Evolutionary conservation across 768 basidiomycete genomes (phyloP).

Genomic region (Calocera viscosa): DNA sequence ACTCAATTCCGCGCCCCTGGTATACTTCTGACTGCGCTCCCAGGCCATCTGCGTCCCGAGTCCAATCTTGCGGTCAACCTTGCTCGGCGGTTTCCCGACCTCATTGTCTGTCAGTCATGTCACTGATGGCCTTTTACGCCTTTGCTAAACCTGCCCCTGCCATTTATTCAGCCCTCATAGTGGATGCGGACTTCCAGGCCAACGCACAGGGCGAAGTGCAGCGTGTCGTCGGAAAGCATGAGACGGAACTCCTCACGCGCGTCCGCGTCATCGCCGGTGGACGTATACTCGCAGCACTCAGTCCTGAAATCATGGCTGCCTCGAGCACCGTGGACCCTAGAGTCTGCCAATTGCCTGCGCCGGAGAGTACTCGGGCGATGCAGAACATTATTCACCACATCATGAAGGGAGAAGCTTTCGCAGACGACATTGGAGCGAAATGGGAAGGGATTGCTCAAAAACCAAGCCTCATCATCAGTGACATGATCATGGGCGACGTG

Average conservation of each 20-base stretch:
- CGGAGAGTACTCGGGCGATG: neutral
- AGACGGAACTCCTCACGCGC: neutral
- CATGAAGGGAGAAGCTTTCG: neutral
- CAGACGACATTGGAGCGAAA: neutral
- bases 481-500: neutral
- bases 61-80: neutral
- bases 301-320: neutral
- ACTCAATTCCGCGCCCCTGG: too few species aligned
- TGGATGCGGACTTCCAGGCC: neutral
- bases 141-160: neutral
- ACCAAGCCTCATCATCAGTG: neutral
- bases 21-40: neutral
- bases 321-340: neutral
- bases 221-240: neutral
- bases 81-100: neutral
- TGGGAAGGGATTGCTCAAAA: neutral
- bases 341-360: neutral
- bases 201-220: neutral
- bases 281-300: neutral
- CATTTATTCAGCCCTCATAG: neutral
- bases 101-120: neutral
- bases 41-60: neutral
- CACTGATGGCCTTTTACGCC: neutral
- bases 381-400: neutral
- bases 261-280: constrained; percentile 2